phyloP scores from a whole-genome alignment of 2,329 filamentous ascomycete genomes.

The Ascochyta fabae region DNA sequence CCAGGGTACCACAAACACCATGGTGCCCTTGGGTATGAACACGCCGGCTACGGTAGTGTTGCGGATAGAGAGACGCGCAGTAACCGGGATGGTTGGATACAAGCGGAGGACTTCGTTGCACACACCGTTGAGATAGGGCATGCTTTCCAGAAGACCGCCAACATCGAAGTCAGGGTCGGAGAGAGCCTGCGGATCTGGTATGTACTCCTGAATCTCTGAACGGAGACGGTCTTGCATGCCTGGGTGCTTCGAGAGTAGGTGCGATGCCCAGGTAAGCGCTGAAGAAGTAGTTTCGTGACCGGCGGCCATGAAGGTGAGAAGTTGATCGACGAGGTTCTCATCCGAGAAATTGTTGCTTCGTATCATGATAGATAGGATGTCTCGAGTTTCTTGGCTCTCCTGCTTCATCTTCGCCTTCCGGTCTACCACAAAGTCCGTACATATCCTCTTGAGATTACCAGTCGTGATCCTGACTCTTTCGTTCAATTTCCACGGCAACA shows the following conservation, averaged over 20 bases:
- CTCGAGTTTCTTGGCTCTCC: slow-evolving; percentile 44
- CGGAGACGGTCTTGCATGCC: slow-evolving; percentile 71
- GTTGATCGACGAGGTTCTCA: slow-evolving; percentile 59
- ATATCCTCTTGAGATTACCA: slow-evolving; percentile 50
- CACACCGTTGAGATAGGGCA: slow-evolving; percentile 55
- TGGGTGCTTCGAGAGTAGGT: slow-evolving; percentile 70
- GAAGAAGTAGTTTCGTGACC: slow-evolving; percentile 79
- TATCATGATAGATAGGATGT: slow-evolving; percentile 59
- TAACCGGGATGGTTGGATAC: slow-evolving; percentile 48
- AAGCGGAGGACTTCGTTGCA: slow-evolving; percentile 53
- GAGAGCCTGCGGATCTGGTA: slow-evolving; percentile 56
- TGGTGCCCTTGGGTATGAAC: slow-evolving; percentile 49
- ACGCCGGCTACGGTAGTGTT: slow-evolving; percentile 44
- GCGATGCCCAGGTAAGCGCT: slow-evolving; percentile 76
- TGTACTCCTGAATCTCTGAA: slow-evolving; percentile 66
- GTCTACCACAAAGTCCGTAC: slow-evolving; percentile 56
- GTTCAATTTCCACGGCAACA: slow-evolving; percentile 58
- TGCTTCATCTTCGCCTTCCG: slow-evolving; percentile 52
- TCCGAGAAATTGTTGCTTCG: slow-evolving; percentile 61
- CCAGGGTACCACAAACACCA: slow-evolving; percentile 49
- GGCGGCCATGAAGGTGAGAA: slow-evolving; percentile 63
- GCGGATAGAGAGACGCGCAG: slow-evolving; percentile 40
- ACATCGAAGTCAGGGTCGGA: slow-evolving; percentile 32
- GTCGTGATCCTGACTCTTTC: slow-evolving; percentile 49
- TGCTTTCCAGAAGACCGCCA: slow-evolving; percentile 50